Conservation (phyloP, 305 asterid genomes). For the Solanum chacoense region DNA sequence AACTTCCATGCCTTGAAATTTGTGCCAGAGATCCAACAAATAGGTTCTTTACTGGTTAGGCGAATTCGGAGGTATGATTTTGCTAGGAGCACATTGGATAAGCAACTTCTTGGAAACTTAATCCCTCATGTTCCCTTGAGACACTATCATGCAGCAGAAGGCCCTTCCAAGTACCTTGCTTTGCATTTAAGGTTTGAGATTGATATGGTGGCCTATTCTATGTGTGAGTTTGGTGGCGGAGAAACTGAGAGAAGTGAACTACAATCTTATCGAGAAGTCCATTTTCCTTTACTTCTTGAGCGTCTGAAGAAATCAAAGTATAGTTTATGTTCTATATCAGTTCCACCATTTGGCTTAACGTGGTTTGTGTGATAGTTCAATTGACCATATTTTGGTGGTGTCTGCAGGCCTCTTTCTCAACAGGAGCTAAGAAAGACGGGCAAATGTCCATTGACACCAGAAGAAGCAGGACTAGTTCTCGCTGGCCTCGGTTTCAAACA, state of each 20-base stretch:
- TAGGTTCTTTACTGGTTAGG: slow-evolving; percentile 46
- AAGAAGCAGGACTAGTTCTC: slow-evolving; percentile 86
- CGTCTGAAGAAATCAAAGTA: slow-evolving; percentile 64
- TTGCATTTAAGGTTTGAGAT: slow-evolving; percentile 88
- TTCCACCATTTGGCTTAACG: not conserved
- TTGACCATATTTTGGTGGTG: not conserved
- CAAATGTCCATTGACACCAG: slow-evolving; percentile 88
- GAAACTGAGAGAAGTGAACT: slow-evolving; percentile 56
- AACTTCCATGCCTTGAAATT: slow-evolving; percentile 87
- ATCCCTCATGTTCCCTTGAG: slow-evolving; percentile 17
- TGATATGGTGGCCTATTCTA: slow-evolving; percentile 95
- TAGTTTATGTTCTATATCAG: not conserved
- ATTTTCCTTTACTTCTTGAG: slow-evolving; percentile 64
- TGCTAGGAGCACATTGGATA: slow-evolving; percentile 40
- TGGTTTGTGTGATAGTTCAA: not conserved
- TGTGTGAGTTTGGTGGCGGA: slow-evolving; percentile 92
- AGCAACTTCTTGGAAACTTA: slow-evolving; percentile 73
- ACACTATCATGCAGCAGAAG: slow-evolving; percentile 5
- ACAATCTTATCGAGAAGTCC: slow-evolving; percentile 64
- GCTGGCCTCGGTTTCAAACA: slow-evolving; percentile 63
- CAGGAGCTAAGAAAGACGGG: slow-evolving; percentile 61
- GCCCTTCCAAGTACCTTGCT: slow-evolving; percentile 60
- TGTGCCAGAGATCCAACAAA: slow-evolving; percentile 54
- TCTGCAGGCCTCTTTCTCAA: slow-evolving; percentile 35
- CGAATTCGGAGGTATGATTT: slow-evolving; percentile 44